Evolutionary conservation across 164 flowering plant species (phyloP), one percentile per base, ranked within the genome.

Genomic region (Brasenia schreberi): DNA sequence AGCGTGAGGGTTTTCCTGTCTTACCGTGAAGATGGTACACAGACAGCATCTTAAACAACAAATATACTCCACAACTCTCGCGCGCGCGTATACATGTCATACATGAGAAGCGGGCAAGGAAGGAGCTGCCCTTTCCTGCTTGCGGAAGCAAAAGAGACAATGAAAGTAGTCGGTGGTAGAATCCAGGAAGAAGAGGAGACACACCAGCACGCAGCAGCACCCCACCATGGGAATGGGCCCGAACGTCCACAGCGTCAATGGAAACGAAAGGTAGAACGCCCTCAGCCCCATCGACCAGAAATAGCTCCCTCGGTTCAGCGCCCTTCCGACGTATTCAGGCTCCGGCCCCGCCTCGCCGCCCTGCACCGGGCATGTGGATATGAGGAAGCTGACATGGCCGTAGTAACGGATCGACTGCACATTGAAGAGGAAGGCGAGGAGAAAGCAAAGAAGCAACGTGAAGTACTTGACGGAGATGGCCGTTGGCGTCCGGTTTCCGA

Each of bases 221-320:
- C 70, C 75, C 65, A 83, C 73, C 87, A 83, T 83, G 27, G 83
- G 79, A 18, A 70, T 73, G 12, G 79, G 79, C n/a, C 79, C 76
- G 49, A 73, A 76, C 16, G 70, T 66, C 79, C 76, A 76, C 42
- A 76, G 74, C 52, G 70, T 67, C 12, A 73, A 72, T 18, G 74
- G 66, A 63, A 68, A 68, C n/a, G 76, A 76, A 5, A 76, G 59
- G 70, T 91, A 87, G 76, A 87, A 86, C 6, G 96, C 84, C 66
- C 94, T 70, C 62, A 91, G 69, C 17, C 97, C 93, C n/a, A 89
- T 76, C 0, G 96, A 89, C 96, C 94, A 91, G 61, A 87, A 89
- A 60, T 61, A 66, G 72, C 93, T 80, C 33, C 87, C 97, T 17
- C 87, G 72, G 64, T 87, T 85, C 71, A 89, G 70, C 73, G 76